phyloP scores from a whole-genome alignment of 352 stramenopile genomes.

The Pythium pyrilobum region DNA sequence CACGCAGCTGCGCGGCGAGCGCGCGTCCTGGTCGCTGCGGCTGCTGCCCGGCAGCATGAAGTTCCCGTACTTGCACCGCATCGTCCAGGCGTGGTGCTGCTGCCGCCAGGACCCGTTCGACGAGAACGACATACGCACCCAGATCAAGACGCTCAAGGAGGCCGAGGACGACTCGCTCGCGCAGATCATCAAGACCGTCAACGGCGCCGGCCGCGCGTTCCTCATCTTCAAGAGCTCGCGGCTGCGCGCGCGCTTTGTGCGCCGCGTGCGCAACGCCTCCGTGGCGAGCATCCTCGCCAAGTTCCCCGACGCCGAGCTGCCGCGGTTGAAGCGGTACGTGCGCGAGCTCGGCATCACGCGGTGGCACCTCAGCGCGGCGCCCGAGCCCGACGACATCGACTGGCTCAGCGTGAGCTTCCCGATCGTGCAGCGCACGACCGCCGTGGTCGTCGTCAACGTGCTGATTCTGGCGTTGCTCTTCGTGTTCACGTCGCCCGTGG shows the following conservation, averaged over 20 bases:
- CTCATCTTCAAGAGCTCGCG: conserved; percentile 76
- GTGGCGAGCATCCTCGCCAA: conserved; percentile 71
- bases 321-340: conserved; percentile 64
- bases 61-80: conserved; percentile 49
- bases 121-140: conserved; percentile 28
- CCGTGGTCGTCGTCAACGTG: conserved; percentile 70
- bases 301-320: conserved; percentile 57
- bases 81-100: conserved; percentile 42
- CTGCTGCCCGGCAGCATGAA: conserved; percentile 66
- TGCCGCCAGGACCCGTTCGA: conserved; percentile 48
- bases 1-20: conserved; percentile 23
- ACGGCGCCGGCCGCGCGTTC: conserved; percentile 71
- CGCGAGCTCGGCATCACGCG: conserved; percentile 70
- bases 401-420: conserved; percentile 83
- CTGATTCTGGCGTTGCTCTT: conserved; percentile 71
- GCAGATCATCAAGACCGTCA: conserved; percentile 57
- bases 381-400: conserved; percentile 81
- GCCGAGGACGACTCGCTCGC: conserved; percentile 48
- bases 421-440: conserved; percentile 69
- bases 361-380: conserved; percentile 70
- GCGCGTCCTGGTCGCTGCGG: conserved; percentile 56
- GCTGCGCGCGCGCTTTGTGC: conserved; percentile 70
- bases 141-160: conserved; percentile 57
- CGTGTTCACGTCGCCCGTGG: conserved; percentile 79
- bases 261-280: conserved; percentile 64